Base-by-base conservation (phyloP, 768 basidiomycete genomes). In the Mycena epipterygia region DNA sequence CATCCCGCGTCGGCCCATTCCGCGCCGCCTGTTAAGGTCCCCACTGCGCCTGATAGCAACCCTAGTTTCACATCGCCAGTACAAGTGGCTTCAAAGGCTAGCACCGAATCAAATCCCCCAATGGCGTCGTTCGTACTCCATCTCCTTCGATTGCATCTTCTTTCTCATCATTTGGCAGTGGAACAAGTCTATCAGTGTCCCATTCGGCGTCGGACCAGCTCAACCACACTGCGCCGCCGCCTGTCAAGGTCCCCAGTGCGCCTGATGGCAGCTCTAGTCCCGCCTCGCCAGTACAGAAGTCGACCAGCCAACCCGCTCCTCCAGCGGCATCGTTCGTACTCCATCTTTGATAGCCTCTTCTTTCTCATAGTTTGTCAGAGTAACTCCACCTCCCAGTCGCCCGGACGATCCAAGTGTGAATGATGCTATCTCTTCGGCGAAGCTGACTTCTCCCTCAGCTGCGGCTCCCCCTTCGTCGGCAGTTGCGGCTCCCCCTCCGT, bases 301-400 rank as follows among this genome's bases (percentile, higher is more conserved):
- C 32, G 27, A 48, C 11, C 4, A 42, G n/a, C 32, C n/a, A 7
- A 23, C 57, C 58, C 39, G 37, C 3, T 37, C 21, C 52, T 2
- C 13, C 67, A 35, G 42, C 48, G 52, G 14, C 14, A 44, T 67
- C 66, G 66, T 67, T 11, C 29, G 66, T 60, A 30, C 35, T 30
- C 12, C 11, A 16, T 39, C 23, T 6, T 1, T n/a, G n/a, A n/a
- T n/a, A 23, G 17, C 33, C 23, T 39, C 2, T 12, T 51, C n/a
- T 32, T 17, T 39, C 57, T 68, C 32, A 67, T 51, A 53, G 30
- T 60, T 44, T 52, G n/a, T 25, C 57, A 58, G 56, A n/a, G n/a
- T n/a, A n/a, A n/a, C n/a, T 3, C 7, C 23, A 41, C 64, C 44
- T 66, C 56, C 58, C 32, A 59, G 39, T 35, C 66, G 3, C 42